phyloP scores from a whole-genome alignment of 768 basidiomycete species.

The Termitomyces heimii region DNA sequence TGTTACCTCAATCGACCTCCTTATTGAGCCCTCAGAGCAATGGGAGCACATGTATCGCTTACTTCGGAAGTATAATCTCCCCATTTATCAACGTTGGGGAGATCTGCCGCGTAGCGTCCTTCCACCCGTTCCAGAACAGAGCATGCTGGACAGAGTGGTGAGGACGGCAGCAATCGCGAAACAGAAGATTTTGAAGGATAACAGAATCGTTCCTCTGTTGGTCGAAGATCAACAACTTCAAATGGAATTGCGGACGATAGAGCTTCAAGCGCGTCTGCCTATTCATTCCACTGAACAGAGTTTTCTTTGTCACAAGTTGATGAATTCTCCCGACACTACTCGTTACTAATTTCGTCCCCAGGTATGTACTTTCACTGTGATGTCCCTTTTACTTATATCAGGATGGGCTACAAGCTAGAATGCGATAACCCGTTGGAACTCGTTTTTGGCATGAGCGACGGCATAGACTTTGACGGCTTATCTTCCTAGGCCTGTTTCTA shows the following conservation, averaged over 20 bases:
- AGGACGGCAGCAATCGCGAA: neutral
- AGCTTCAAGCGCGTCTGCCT: neutral
- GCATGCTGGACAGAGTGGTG: conserved; percentile 7
- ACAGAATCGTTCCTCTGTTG: neutral
- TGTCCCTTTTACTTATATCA: neutral
- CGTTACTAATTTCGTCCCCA: neutral
- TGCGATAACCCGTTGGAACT: too few species aligned
- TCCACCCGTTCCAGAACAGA: conserved; percentile 6
- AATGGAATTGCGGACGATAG: neutral
- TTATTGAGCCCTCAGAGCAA: conserved; percentile 8
- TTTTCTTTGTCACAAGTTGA: neutral
- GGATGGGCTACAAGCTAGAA: neutral
- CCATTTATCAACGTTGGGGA: conserved; percentile 10
- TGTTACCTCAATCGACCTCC: conserved; percentile 8
- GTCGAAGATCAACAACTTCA: neutral
- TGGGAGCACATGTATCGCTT: conserved; percentile 7
- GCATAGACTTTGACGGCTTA: neutral
- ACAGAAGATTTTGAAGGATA: conserved; percentile 1
- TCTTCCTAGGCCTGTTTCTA: neutral
- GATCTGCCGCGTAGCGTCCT: conserved; percentile 11
- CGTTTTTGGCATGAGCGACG: neutral
- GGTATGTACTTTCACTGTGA: neutral
- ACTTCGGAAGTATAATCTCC: conserved; percentile 9
- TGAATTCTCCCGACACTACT: neutral
- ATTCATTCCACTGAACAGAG: neutral